Percentiles rank a stretch among this genome's conserved stretches.
Conservation (phyloP, 441 rosid genomes). For the Melastoma candidum region DNA sequence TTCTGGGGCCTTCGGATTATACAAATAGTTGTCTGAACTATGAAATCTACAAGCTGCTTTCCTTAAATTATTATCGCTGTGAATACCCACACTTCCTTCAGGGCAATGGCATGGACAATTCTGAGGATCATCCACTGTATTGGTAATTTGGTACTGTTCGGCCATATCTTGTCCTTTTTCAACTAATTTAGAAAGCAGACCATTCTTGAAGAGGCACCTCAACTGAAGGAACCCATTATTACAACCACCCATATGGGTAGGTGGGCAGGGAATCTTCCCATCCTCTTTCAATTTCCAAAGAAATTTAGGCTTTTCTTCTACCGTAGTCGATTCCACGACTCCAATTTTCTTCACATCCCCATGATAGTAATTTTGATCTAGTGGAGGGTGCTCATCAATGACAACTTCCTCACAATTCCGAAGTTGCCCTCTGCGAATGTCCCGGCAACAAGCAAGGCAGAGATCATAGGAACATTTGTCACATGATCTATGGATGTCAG, state of each 20-base stretch:
- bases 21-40: slow-evolving; percentile 27
- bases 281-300: slow-evolving; percentile 24
- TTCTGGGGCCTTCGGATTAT: slow-evolving; percentile 25
- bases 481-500: slow-evolving; percentile 32
- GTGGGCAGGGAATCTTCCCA: slow-evolving; percentile 37
- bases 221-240: slow-evolving; percentile 26
- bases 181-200: slow-evolving; percentile 23
- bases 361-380: slow-evolving; percentile 14
- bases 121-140: slow-evolving; percentile 16
- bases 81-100: slow-evolving; percentile 6
- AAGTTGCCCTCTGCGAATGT: slow-evolving; percentile 24
- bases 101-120: slow-evolving; percentile 23
- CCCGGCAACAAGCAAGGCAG: slow-evolving; percentile 32
- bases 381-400: slow-evolving; percentile 13
- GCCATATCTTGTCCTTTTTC: slow-evolving; percentile 27
- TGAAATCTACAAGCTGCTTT: slow-evolving; percentile 25
- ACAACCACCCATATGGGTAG: slow-evolving; percentile 34
- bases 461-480: slow-evolving; percentile 34
- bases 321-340: slow-evolving; percentile 2
- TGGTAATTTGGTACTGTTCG: slow-evolving; percentile 4
- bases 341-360: slow-evolving; percentile 1
- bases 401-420: slow-evolving; percentile 20
- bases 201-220: slow-evolving; percentile 23
- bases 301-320: slow-evolving; percentile 7
- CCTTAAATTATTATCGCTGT: slow-evolving; percentile 24